A percentile compares a stretch with the other conserved stretches of the same genome.
Evolutionary conservation across 2,329 filamentous ascomycete genomes (phyloP).

Genomic region (Clonostachys solani): DNA sequence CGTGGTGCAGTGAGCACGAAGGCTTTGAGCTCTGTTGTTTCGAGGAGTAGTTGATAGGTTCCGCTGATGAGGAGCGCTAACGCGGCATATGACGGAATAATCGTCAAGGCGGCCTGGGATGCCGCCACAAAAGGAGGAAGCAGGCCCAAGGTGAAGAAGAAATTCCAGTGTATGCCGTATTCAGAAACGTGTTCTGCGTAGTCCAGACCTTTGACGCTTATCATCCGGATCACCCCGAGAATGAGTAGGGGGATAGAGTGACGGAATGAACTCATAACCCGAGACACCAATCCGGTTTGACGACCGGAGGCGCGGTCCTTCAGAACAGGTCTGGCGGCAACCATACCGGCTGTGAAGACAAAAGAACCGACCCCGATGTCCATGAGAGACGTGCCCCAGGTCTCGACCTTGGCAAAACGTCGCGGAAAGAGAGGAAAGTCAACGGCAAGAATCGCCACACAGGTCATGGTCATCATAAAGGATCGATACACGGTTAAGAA

Average conservation of each 20-base stretch:
- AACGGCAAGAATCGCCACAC: constrained; percentile 89
- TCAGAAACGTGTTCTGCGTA: constrained; percentile 97
- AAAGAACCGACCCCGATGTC: constrained; percentile 96
- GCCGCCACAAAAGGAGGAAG: constrained; percentile 85
- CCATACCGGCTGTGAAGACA: constrained; percentile 88
- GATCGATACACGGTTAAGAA: constrained; percentile 92
- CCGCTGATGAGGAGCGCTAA: constrained; percentile 67
- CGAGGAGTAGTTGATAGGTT: constrained; percentile 71
- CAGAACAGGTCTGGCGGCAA: constrained; percentile 79
- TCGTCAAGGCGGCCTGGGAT: constrained; percentile 66
- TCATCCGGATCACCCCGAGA: constrained; percentile 75
- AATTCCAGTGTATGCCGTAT: constrained; percentile 99
- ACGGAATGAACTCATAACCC: constrained; percentile 64
- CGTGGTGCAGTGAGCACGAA: constrained; percentile 82
- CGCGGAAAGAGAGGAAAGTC: constrained; percentile 92
- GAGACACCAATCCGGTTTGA: constrained; percentile 42
- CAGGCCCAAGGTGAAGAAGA: constrained; percentile 93
- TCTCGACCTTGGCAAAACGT: constrained; percentile 95
- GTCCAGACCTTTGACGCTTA: constrained; percentile 89
- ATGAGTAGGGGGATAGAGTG: constrained; percentile 80
- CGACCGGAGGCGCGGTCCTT: constrained; percentile 58
- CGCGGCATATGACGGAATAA: constrained; percentile 72
- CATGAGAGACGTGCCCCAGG: constrained; percentile 99
- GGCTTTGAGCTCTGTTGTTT: constrained; percentile 72
- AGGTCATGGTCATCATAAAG: constrained; percentile 87